Base-by-base conservation (phyloP, 2,329 filamentous ascomycete genomes). In the Epichloe gansuensis region DNA sequence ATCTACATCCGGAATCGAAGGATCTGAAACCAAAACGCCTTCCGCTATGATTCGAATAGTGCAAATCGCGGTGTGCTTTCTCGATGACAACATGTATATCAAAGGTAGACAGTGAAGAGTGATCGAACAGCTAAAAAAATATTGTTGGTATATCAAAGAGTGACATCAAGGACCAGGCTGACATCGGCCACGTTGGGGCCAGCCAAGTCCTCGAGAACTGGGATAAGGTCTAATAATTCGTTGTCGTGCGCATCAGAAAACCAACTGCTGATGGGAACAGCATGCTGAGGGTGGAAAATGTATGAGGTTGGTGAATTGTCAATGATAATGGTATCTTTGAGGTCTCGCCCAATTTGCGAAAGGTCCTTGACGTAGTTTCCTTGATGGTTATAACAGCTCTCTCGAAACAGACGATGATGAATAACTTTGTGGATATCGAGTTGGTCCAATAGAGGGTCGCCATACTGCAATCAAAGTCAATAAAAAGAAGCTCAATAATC, bases 221-320 rank as follows among this genome's bases (percentile, higher is more conserved):
- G 93, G 68, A 98, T 97, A 62, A 98, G 76, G 68, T 98, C 93
- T 63, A 98, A 77, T 56, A 98, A 78, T 76, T 98, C 93, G 71
- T 98, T 98, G 74, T 98, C 93, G 71, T 98, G 93, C 56, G 93
- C 93, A 71, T 98, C 93, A 59, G 90, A 96, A 74, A 98, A 98
- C 93, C 93, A 98, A 76, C 91, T 97, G 79, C 90, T 96, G 73
- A 98, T 98, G 27, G 93, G 93, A 48, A 98, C 91, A 55, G 93
- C 93, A 68, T 98, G 93, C 73, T 98, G 91, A 25, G 93, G 93
- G 67, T 98, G 93, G 78, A 98, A 98, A 63, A 98, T 97, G 74
- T 98, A 98, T 12, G 91, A 97, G 4, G 93, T 98, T 2, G 93
- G 93, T 46, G 93, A 97, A 71, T 98, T 98, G 74, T 98, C 93